Evolutionary conservation across 768 basidiomycete species (phyloP).

Genomic region (Tylopilus subfusipes): DNA sequence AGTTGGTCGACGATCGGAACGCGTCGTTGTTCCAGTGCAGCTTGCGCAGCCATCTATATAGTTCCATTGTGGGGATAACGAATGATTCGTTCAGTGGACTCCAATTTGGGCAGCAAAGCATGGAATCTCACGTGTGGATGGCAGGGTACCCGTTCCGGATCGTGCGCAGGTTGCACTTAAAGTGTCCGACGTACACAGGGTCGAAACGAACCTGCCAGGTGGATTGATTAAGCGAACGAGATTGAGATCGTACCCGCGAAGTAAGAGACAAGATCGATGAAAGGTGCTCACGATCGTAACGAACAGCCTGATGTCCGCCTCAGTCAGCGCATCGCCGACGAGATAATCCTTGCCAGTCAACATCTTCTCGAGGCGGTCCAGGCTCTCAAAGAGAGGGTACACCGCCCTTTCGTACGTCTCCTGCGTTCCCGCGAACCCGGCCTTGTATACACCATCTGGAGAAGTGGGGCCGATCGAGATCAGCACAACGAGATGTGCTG

Average conservation of each 20-base stretch:
- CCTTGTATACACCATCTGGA: constrained; percentile 80
- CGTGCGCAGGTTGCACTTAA: constrained; percentile 88
- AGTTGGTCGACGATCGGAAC: constrained; percentile 85
- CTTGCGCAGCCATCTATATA: constrained; percentile 71
- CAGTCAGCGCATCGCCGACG: constrained; percentile 78
- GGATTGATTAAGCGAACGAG: background rate
- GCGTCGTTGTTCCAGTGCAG: constrained; percentile 90
- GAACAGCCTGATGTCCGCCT: constrained; percentile 82
- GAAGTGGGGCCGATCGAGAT: background rate
- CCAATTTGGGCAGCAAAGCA: background rate
- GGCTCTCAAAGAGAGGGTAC: constrained; percentile 64
- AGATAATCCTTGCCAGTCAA: constrained; percentile 79
- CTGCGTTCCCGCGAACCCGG: constrained; percentile 83
- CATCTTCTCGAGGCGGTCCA: constrained; percentile 79
- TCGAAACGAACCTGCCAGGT: constrained; percentile 76
- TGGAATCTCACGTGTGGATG: constrained; percentile 49
- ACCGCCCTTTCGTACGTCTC: constrained; percentile 80
- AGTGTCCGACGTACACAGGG: constrained; percentile 85
- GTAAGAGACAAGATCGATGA: background rate
- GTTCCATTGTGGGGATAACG: background rate
- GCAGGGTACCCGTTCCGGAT: constrained; percentile 87
- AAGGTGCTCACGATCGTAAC: constrained; percentile 74
- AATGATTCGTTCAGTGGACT: background rate
- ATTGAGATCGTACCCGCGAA: background rate
- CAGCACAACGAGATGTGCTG: background rate